Evolutionary conservation across 768 basidiomycete genomes (phyloP).

Genomic region (Boletus reticulatus): DNA sequence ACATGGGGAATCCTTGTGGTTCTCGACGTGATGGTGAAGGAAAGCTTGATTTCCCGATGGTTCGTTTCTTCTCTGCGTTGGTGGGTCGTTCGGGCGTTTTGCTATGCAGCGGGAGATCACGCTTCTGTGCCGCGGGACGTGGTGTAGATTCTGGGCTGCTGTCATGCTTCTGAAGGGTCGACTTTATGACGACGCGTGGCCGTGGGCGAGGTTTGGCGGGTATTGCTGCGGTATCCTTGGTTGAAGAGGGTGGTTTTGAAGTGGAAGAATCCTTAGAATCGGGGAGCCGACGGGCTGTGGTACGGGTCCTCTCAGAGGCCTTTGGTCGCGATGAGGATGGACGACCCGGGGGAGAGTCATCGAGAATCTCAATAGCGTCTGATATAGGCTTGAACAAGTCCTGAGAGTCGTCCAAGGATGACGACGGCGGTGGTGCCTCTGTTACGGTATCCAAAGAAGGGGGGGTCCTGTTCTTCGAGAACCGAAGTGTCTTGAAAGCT

Average conservation of each 20-base stretch:
- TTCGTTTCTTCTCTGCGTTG: background rate
- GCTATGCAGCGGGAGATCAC: background rate
- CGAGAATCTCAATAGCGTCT: slow-evolving; percentile 10
- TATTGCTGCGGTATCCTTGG: background rate
- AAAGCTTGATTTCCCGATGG: slow-evolving; percentile 5
- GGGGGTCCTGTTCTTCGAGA: slow-evolving; percentile 34
- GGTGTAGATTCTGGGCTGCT: slow-evolving; percentile 21
- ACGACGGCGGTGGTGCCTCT: slow-evolving; percentile 19
- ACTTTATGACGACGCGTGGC: slow-evolving; percentile 8
- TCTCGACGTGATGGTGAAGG: slow-evolving; percentile 7
- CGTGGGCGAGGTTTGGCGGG: slow-evolving; percentile 10
- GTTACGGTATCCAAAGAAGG: background rate
- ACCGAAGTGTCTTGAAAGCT: slow-evolving; percentile 18
- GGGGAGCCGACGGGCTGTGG: background rate
- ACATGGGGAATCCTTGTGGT: slow-evolving; percentile 26
- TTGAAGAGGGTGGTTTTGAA: background rate
- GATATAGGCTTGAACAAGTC: slow-evolving; percentile 22
- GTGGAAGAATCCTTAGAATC: slow-evolving; percentile 1
- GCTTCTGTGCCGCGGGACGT: slow-evolving; percentile 2
- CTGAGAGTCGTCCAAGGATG: slow-evolving; percentile 23
- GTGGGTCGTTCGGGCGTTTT: slow-evolving; percentile 6
- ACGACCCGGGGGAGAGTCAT: background rate
- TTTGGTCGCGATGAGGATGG: slow-evolving; percentile 2
- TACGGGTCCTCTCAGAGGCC: background rate
- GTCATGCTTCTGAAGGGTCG: background rate